Percentiles rank a stretch among this genome's conserved stretches.
phyloP scores from a whole-genome alignment of 2,329 filamentous ascomycete species.

The Rhynchosporium graminicola region DNA sequence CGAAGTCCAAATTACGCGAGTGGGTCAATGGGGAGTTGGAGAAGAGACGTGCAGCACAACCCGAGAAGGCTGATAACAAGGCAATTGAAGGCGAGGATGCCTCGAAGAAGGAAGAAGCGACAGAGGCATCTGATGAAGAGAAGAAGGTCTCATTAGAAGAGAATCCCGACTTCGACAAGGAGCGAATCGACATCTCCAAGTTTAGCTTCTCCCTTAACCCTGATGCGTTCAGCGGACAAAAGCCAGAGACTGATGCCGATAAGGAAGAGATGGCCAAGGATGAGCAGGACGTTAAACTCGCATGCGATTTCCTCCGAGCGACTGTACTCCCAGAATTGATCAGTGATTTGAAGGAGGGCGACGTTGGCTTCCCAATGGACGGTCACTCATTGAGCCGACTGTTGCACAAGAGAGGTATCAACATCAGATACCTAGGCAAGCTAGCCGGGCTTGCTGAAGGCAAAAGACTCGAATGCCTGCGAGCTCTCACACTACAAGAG shows the following conservation, averaged over 20 bases:
- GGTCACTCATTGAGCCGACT: constrained; percentile 86
- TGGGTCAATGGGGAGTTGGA: constrained; percentile 82
- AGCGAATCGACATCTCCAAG: constrained; percentile 80
- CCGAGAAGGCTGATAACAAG: constrained; percentile 39
- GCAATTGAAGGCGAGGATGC: constrained; percentile 38
- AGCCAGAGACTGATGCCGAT: constrained; percentile 86
- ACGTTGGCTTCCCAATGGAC: constrained; percentile 98
- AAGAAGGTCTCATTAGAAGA: constrained; percentile 35
- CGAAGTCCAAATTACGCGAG: constrained; percentile 81
- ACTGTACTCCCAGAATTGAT: constrained; percentile 83
- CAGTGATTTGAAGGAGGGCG: constrained; percentile 84
- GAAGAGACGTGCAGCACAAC: constrained; percentile 52
- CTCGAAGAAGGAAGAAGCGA: constrained; percentile 35
- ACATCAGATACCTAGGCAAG: constrained; percentile 91
- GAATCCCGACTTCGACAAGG: constrained; percentile 43
- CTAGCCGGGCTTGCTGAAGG: constrained; percentile 71
- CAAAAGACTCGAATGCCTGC: constrained; percentile 73
- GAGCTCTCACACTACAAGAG: constrained; percentile 78
- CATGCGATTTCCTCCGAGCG: constrained; percentile 74
- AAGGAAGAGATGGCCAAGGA: constrained; percentile 81
- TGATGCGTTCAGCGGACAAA: constrained; percentile 91
- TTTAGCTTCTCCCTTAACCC: constrained; percentile 92
- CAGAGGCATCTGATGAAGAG: constrained; percentile 35
- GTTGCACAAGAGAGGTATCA: constrained; percentile 95
- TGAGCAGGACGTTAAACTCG: constrained; percentile 83